A percentile compares a stretch with the other conserved stretches of the same genome.
Conservation (phyloP, 805 yeast genomes). For the Hanseniaspora nectarophila region DNA sequence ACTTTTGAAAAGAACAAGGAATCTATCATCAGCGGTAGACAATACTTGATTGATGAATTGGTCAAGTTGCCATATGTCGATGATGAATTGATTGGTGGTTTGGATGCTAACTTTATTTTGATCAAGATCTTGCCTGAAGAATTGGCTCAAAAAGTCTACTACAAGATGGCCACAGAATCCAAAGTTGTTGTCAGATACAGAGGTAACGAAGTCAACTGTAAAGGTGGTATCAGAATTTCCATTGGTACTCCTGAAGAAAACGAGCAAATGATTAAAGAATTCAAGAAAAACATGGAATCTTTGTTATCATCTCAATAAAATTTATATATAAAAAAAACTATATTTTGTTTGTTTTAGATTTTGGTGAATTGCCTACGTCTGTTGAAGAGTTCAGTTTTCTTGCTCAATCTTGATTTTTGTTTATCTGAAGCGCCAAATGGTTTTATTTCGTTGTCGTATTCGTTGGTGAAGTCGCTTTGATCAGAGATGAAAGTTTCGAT, state of each 20-base stretch:
- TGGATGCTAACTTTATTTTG: conserved; percentile 76
- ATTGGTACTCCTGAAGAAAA: conserved; percentile 78
- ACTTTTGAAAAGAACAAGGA: conserved; percentile 47
- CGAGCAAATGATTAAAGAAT: conserved; percentile 39
- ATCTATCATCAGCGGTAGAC: conserved; percentile 45
- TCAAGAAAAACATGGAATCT: conserved; percentile 30
- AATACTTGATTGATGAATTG: conserved; percentile 40
- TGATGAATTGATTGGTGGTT: conserved; percentile 62
- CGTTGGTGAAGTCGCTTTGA: not conserved
- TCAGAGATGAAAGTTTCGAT: not conserved
- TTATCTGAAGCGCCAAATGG: not conserved
- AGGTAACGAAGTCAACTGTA: conserved; percentile 81
- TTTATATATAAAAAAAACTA: not conserved
- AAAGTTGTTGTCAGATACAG: conserved; percentile 82
- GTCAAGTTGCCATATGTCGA: conserved; percentile 49
- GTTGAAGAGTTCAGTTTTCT: not conserved
- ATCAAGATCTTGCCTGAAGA: conserved; percentile 65
- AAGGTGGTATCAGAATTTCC: conserved; percentile 77
- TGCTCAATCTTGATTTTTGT: not conserved
- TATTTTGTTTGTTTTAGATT: not conserved
- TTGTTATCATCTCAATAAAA: conserved; percentile 10
- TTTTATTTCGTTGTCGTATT: not conserved
- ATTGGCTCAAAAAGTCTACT: conserved; percentile 56
- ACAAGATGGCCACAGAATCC: conserved; percentile 54
- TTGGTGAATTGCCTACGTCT: not conserved